phyloP scores from a whole-genome alignment of 441 rosid genomes.

The Biscutella laevigata region DNA sequence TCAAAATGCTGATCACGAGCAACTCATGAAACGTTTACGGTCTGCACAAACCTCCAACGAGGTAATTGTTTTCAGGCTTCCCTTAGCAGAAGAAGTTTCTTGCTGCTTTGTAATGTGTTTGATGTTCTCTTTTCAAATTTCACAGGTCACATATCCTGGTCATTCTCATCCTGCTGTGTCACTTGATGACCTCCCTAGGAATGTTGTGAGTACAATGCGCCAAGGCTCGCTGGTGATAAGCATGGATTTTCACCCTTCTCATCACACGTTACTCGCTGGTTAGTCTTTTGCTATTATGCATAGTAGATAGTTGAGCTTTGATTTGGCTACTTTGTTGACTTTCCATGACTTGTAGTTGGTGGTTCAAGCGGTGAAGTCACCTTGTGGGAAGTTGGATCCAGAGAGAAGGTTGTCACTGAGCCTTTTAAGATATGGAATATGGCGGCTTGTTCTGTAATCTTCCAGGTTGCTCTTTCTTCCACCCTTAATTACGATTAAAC shows the following conservation, averaged over 20 bases:
- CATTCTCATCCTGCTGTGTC: slow-evolving; percentile 36
- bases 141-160: slow-evolving; percentile 33
- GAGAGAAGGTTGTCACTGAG: slow-evolving; percentile 41
- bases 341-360: slow-evolving; percentile 36
- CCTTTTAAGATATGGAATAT: slow-evolving; percentile 59
- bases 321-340: slow-evolving; percentile 1
- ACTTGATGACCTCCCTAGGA: slow-evolving; percentile 52
- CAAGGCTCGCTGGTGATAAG: slow-evolving; percentile 54
- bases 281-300: slow-evolving; percentile 10
- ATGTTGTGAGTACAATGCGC: slow-evolving; percentile 33
- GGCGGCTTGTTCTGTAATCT: slow-evolving; percentile 27
- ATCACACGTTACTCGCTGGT: slow-evolving; percentile 54
- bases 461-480: slow-evolving; percentile 36
- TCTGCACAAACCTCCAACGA: slow-evolving; percentile 64
- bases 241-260: slow-evolving; percentile 67
- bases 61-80: neutral
- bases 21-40: slow-evolving; percentile 61
- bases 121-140: slow-evolving; percentile 18
- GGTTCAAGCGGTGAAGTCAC: slow-evolving; percentile 44
- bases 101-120: neutral
- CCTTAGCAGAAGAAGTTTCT: neutral
- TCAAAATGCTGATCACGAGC: slow-evolving; percentile 63
- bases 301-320: slow-evolving; percentile 3
- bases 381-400: slow-evolving; percentile 53
- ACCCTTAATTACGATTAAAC: neutral